phyloP scores from a whole-genome alignment of 352 stramenopile genomes.

The Phytophthora melonis region DNA sequence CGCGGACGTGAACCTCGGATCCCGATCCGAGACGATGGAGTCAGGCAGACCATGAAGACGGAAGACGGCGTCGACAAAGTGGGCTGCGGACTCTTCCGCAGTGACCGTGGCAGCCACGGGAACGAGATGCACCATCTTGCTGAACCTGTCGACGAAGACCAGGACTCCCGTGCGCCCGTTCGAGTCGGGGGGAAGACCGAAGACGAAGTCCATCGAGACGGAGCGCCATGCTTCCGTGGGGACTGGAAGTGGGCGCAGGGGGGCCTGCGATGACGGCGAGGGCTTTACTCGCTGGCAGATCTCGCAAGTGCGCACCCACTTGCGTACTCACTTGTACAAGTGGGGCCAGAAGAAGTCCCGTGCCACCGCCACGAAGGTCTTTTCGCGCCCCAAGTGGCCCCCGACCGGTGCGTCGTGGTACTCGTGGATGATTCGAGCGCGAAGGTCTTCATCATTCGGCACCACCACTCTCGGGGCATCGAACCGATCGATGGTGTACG shows the following conservation, averaged over 20 bases:
- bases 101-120: neutral
- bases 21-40: neutral
- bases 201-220: no score
- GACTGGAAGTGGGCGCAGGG: no score
- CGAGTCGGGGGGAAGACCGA: no score
- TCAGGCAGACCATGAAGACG: neutral
- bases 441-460: conserved; percentile 7
- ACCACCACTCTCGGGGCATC: conserved; percentile 15
- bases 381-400: conserved; percentile 33
- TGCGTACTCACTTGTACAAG: neutral
- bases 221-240: no score
- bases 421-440: conserved; percentile 20
- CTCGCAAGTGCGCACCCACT: conserved; percentile 5
- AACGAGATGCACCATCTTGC: no score
- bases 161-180: no score
- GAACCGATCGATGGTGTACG: conserved; percentile 6
- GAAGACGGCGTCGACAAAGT: neutral
- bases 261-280: no score
- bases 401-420: conserved; percentile 18
- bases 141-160: no score
- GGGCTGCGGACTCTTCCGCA: neutral
- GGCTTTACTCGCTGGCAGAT: no score
- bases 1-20: neutral
- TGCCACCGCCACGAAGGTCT: conserved; percentile 13
- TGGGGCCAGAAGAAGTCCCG: conserved; percentile 29